Base-by-base conservation (phyloP, 805 yeast species). In the Metschnikowia borealis region DNA sequence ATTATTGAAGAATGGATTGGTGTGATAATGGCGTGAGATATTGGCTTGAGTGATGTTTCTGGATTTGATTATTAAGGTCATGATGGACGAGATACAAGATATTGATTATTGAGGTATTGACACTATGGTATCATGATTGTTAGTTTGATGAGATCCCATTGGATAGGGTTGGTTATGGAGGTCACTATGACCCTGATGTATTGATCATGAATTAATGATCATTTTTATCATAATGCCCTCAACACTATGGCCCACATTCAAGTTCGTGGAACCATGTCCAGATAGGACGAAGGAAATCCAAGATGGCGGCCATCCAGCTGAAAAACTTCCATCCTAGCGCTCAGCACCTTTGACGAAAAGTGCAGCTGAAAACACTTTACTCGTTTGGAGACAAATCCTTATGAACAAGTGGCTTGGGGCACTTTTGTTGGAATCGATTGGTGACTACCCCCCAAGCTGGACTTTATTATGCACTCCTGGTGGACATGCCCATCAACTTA, bases 371-470 rank as follows among this genome's bases (percentile, higher is more conserved):
- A 64, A 96, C 99, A 6, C 74, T 94, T 45, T 94, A 92, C 67
- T 81, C 96, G 3, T 94, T 94, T 69, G 98, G 97, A 39, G 99
- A 98, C 23, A 94, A 94, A 66, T 83, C 97, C 0, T 68, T 94
- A 20, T 94, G 99, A 99, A 94, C 99, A 2, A 88, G 63, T 99
- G 94, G 69, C 75, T 94, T 50, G 99, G 94, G 69, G 84, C 83
- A 20, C 71, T 90, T 44, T 71, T 92, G 36, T 77, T 86, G 56
- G 79, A 78, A 54, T 74, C 78, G 40, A 76, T 82, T 23, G 91
- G 85, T 29, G 73, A 69, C 44, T 83, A 75, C 58, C 84, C 47
- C n/a, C 85, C 47, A 77, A 83, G 68, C 74, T 92, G 44, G 97
- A 94, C 65, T 72, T 92, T 68, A 85, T 94, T 63, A 97, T 92